Conservation (phyloP, 371 early-diverging fungal genomes). For the Saksenaea oblongispora region DNA sequence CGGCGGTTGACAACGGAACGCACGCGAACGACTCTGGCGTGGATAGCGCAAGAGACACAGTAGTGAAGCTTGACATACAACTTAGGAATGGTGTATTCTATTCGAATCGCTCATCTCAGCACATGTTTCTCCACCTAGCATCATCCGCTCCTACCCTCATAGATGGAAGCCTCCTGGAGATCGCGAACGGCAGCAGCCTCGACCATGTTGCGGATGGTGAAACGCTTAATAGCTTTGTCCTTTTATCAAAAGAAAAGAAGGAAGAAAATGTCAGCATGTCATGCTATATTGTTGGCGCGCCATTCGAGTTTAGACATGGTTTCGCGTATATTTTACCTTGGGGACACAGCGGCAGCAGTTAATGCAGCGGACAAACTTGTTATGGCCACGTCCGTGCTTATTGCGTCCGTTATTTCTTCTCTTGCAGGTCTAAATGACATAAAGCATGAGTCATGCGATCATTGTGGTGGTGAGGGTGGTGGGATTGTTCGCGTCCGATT, state of each 20-base stretch:
- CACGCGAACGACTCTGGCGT: slow-evolving; percentile 96
- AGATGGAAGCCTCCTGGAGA: slow-evolving; percentile 95
- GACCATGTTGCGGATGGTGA: slow-evolving; percentile 97
- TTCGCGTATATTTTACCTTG: slow-evolving; percentile 53
- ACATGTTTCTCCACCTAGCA: background rate
- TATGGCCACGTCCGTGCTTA: slow-evolving; percentile 99
- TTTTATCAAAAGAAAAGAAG: slow-evolving; percentile 5
- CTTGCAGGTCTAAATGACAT: slow-evolving; percentile 79
- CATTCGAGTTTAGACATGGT: background rate
- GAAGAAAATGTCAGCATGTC: background rate
- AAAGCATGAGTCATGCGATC: background rate
- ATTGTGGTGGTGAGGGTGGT: background rate
- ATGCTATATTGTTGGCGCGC: background rate
- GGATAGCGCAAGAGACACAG: slow-evolving; percentile 99
- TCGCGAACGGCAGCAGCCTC: slow-evolving; percentile 98
- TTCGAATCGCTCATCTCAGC: background rate
- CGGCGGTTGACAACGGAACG: slow-evolving; percentile 91
- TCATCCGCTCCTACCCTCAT: slow-evolving; percentile 66
- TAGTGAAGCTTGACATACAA: slow-evolving; percentile 97
- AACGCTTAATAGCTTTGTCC: slow-evolving; percentile 99
- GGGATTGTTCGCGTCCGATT: no score
- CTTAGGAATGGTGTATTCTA: slow-evolving; percentile 96
- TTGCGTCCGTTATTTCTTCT: slow-evolving; percentile 99
- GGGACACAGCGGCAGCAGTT: slow-evolving; percentile 98
- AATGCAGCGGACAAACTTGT: slow-evolving; percentile 95